Evolutionary conservation across 2,329 filamentous ascomycete species (phyloP).

Genomic region (Botrytis fabae): DNA sequence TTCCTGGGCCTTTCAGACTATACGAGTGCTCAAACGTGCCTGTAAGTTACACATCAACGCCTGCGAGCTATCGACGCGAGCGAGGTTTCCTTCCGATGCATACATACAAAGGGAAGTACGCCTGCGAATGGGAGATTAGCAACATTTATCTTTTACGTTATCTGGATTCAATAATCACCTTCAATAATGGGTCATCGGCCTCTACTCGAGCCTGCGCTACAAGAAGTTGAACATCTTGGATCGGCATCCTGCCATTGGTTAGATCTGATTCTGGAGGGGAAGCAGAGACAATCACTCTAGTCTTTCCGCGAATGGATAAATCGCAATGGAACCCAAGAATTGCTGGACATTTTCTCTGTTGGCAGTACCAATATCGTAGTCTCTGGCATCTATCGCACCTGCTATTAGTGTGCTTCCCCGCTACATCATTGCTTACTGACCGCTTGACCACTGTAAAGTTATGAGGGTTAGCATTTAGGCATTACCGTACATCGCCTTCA

Average conservation of each 20-base stretch:
- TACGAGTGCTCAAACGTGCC: background rate
- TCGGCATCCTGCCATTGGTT: conserved; percentile 50
- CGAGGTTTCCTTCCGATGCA: conserved; percentile 61
- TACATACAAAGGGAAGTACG: conserved; percentile 65
- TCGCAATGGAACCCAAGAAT: conserved; percentile 54
- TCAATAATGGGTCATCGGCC: conserved; percentile 54
- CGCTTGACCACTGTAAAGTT: conserved; percentile 55
- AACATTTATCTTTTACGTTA: background rate
- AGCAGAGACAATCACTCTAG: conserved; percentile 28
- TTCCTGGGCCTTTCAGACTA: background rate
- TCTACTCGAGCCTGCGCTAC: conserved; percentile 57
- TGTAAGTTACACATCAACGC: background rate
- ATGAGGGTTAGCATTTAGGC: background rate
- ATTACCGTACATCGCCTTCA: background rate
- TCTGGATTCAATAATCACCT: conserved; percentile 46
- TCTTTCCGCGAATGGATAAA: conserved; percentile 54
- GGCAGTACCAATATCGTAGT: conserved; percentile 53
- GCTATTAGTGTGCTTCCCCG: conserved; percentile 5
- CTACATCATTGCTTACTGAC: conserved; percentile 47
- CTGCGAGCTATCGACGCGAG: conserved; percentile 23
- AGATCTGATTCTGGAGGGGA: conserved; percentile 23
- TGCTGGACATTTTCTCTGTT: conserved; percentile 57
- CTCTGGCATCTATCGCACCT: conserved; percentile 47
- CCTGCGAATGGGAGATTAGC: conserved; percentile 40
- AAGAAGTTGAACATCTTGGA: conserved; percentile 58